phyloP scores from a whole-genome alignment of 2,329 filamentous ascomycete species.

The Penicillium brevicompactum region DNA sequence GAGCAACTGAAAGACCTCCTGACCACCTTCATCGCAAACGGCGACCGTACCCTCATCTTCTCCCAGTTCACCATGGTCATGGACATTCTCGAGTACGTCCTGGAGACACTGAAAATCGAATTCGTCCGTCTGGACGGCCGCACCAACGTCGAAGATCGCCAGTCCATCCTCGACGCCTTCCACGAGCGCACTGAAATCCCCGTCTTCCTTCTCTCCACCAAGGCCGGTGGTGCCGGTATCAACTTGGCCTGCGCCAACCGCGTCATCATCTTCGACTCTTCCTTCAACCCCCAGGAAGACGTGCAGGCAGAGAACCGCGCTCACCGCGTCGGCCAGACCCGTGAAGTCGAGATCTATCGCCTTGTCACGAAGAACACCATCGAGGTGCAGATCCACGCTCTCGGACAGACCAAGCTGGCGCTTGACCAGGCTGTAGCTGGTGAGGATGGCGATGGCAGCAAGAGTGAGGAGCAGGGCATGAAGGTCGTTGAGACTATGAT shows the following conservation, averaged over 20 bases:
- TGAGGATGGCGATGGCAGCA: constrained; percentile 55
- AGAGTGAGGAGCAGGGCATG: constrained; percentile 52
- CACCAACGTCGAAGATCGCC: constrained; percentile 79
- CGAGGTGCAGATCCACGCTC: constrained; percentile 88
- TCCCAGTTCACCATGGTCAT: constrained; percentile 91
- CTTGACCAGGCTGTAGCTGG: constrained; percentile 76
- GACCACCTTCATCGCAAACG: constrained; percentile 70
- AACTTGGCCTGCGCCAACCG: constrained; percentile 96
- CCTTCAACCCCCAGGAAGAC: constrained; percentile 98
- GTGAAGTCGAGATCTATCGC: constrained; percentile 86
- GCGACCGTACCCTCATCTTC: constrained; percentile 87
- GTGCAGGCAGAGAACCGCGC: constrained; percentile 98
- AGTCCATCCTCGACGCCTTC: constrained; percentile 86
- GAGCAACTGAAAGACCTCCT: constrained; percentile 75
- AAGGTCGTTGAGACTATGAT: constrained; percentile 54
- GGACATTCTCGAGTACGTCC: constrained; percentile 82
- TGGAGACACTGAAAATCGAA: constrained; percentile 70
- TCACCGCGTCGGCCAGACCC: constrained; percentile 87
- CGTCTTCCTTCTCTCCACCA: constrained; percentile 90
- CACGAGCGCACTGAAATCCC: constrained; percentile 74
- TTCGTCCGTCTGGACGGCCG: constrained; percentile 86
- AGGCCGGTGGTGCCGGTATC: constrained; percentile 93
- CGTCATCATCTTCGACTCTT: constrained; percentile 94
- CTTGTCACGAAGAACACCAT: constrained; percentile 81
- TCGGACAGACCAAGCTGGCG: constrained; percentile 90